Percentiles rank a stretch among this genome's conserved stretches.
Conservation (phyloP, 106 monocot genomes). For the Dendrobium huoshanense region DNA sequence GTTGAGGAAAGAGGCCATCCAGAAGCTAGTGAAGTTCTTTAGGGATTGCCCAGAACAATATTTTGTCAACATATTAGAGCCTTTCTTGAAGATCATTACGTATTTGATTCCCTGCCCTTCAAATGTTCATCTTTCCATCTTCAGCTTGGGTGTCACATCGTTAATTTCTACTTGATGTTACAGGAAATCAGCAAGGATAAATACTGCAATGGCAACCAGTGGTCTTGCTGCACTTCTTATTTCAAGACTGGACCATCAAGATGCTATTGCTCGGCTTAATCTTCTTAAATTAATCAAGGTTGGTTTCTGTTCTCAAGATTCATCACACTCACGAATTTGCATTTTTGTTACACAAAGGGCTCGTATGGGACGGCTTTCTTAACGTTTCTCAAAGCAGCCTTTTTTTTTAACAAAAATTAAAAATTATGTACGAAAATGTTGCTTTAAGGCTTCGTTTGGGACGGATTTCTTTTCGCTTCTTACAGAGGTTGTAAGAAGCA, state of each 20-base stretch:
- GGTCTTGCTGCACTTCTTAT: conserved; percentile 87
- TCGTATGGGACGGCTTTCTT: no score
- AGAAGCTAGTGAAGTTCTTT: conserved; percentile 87
- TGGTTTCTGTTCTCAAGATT: background rate
- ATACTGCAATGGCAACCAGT: conserved; percentile 88
- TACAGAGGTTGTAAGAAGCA: no score
- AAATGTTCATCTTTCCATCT: background rate
- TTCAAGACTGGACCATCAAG: conserved; percentile 88
- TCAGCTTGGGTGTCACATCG: background rate
- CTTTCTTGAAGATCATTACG: conserved; percentile 99
- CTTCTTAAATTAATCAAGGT: conserved; percentile 97
- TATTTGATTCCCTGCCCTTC: conserved; percentile 13
- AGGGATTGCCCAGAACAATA: conserved; percentile 87
- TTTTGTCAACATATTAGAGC: conserved; percentile 91
- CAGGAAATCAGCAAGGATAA: conserved; percentile 97
- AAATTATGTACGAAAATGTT: no score
- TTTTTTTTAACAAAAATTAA: no score
- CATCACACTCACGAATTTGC: background rate
- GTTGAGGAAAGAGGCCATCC: conserved; percentile 92
- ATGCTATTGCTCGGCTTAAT: conserved; percentile 94
- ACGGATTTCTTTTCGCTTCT: no score
- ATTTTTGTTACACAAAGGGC: background rate
- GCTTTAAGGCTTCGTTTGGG: no score
- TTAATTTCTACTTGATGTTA: conserved; percentile 5
- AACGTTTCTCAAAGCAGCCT: no score